A percentile compares a stretch with the other conserved stretches of the same genome.
Conservation (phyloP, 768 basidiomycete species). For the Hygrophorus russula region DNA sequence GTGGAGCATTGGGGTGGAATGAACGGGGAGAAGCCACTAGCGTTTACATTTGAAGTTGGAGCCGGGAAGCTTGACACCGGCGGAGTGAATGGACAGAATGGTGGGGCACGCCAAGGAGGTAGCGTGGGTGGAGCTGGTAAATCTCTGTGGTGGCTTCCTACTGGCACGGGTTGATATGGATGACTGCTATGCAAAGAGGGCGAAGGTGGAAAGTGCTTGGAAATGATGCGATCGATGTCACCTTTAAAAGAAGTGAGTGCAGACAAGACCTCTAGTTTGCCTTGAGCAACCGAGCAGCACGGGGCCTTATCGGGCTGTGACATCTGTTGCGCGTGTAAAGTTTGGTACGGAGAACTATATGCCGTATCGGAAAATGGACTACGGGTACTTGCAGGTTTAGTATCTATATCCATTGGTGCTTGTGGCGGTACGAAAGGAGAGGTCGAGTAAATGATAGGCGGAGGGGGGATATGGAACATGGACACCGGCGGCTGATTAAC, state of each 20-base stretch:
- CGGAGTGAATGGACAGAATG: not conserved
- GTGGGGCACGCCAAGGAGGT: not conserved
- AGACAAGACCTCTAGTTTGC: slow-evolving; percentile 35
- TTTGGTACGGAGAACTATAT: not conserved
- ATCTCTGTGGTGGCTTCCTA: not conserved
- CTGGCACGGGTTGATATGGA: not conserved
- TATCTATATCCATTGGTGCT: slow-evolving; percentile 14
- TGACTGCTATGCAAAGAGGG: not conserved
- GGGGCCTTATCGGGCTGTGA: slow-evolving; percentile 7
- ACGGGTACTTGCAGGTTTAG: slow-evolving; percentile 6
- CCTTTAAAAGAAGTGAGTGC: slow-evolving; percentile 41
- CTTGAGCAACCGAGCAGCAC: slow-evolving; percentile 35
- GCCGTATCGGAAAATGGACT: not conserved
- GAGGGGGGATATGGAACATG: slow-evolving; percentile 22
- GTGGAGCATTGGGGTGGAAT: too few relatives aligned
- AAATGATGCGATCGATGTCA: slow-evolving; percentile 38
- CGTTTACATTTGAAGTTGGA: not conserved
- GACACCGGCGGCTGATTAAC: slow-evolving; percentile 11
- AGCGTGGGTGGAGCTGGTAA: slow-evolving; percentile 7
- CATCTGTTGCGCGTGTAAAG: not conserved
- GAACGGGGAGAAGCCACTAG: too few relatives aligned
- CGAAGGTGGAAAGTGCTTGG: slow-evolving; percentile 21
- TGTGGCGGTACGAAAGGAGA: slow-evolving; percentile 14
- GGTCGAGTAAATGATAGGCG: slow-evolving; percentile 22
- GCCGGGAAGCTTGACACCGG: not conserved